Conservation (phyloP, 2,329 filamentous ascomycete genomes). For the Epichloe typhina region DNA sequence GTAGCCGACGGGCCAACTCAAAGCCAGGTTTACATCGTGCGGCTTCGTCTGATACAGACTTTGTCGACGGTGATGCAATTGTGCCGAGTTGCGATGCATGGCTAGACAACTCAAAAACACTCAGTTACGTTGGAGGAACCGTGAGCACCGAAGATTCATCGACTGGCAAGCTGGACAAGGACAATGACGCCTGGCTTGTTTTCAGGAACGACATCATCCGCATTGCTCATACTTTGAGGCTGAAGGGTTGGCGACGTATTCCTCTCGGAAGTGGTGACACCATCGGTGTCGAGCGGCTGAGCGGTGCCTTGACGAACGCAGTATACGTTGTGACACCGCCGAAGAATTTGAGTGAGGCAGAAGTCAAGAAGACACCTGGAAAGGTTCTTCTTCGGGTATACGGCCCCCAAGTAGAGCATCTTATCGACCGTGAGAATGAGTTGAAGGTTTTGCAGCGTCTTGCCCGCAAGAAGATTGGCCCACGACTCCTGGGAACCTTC, state of each 20-base stretch:
- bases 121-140: slow-evolving; percentile 52
- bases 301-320: slow-evolving; percentile 88
- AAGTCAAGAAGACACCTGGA: slow-evolving; percentile 31
- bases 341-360: slow-evolving; percentile 34
- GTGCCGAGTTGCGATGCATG: slow-evolving; percentile 75
- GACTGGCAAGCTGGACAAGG: slow-evolving; percentile 42
- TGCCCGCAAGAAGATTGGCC: slow-evolving; percentile 85
- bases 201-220: slow-evolving; percentile 92
- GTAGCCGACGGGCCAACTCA: slow-evolving; percentile 26
- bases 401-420: slow-evolving; percentile 84
- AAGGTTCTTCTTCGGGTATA: slow-evolving; percentile 88
- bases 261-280: slow-evolving; percentile 55
- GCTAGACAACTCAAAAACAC: slow-evolving; percentile 81
- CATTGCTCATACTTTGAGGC: slow-evolving; percentile 71
- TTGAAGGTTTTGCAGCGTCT: slow-evolving; percentile 74
- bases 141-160: slow-evolving; percentile 29
- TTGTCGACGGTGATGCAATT: slow-evolving; percentile 64
- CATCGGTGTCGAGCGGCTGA: slow-evolving; percentile 63
- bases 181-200: slow-evolving; percentile 62
- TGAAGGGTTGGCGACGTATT: slow-evolving; percentile 86
- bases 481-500: slow-evolving; percentile 81
- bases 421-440: slow-evolving; percentile 89
- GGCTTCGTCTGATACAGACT: slow-evolving; percentile 74
- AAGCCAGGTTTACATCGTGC: slow-evolving; percentile 29
- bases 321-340: slow-evolving; percentile 91